Base-by-base conservation (phyloP, 768 basidiomycete species). In the Mycena latifolia region DNA sequence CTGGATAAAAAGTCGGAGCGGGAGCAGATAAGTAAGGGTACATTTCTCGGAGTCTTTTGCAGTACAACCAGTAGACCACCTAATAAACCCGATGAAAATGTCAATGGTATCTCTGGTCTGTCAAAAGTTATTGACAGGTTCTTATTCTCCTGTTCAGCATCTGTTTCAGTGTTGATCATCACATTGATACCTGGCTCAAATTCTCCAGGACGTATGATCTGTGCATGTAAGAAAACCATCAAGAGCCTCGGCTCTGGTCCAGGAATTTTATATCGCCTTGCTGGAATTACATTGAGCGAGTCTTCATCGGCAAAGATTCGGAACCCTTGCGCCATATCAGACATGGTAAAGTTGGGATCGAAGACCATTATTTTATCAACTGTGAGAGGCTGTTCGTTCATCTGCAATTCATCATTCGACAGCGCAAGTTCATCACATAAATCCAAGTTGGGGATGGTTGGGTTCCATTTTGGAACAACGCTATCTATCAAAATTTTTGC, bases 381-480 rank as follows among this genome's bases (percentile, higher is more conserved):
- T 28, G 6, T 31, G 4, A 9, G 29, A n/a, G 27, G 55, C 37
- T 17, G 10, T 2, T 20, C 33, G 22, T 31, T 56, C 46, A 1
- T 9, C 25, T 24, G 45, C 55, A 9, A 20, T 5, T 63, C 61
- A 10, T 54, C 6, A 5, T 31, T 45, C 25, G 51, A 47, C 5
- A 63, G 61, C 0, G 52, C 15, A 3, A 61, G 20, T 9, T 61
- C 48, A 25, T 45, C 55, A 45, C 55, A 54, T 28, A 54, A 39
- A 59, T 59, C 57, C n/a, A 15, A 11, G 11, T 37, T 37, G 9
- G 3, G 37, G 15, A 37, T 17, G 37, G 37, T 37, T 8, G 3
- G 8, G 24, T 52, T 45, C 51, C 51, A 61, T 33, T 33, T 33
- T 5, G 6, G 6, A 6, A 33, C 6, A 6, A 61, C 9, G 15